phyloP scores from a whole-genome alignment of 257 asterid genomes.

The Solanum clarkiae region DNA sequence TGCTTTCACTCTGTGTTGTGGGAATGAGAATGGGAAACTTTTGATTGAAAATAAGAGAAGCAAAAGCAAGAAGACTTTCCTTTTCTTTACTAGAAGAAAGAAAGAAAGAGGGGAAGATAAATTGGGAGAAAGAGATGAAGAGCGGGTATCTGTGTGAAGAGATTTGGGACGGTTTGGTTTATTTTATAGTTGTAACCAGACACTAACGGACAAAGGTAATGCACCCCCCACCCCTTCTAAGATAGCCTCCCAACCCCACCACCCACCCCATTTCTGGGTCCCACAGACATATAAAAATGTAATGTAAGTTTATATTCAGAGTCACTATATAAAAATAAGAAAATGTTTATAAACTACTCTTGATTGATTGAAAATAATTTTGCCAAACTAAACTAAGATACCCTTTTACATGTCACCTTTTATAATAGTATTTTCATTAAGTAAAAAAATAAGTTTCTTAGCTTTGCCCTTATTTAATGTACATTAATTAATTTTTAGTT shows the following conservation, averaged over 20 bases:
- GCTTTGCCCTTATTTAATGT: too few species aligned
- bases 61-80: background rate
- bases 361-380: background rate
- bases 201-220: slow-evolving; percentile 33
- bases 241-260: background rate
- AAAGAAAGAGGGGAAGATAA: background rate
- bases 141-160: slow-evolving; percentile 13
- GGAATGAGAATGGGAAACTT: background rate
- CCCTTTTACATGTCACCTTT: too few species aligned
- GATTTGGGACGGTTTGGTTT: slow-evolving; percentile 30
- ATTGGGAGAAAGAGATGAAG: slow-evolving; percentile 4
- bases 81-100: background rate
- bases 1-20: background rate
- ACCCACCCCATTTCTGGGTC: background rate
- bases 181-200: slow-evolving; percentile 46
- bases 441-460: too few species aligned
- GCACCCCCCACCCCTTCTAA: background rate
- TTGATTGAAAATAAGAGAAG: background rate
- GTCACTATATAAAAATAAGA: background rate
- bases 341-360: background rate
- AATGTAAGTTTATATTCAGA: background rate
- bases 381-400: background rate
- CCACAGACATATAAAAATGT: background rate
- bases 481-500: too few species aligned
- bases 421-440: too few species aligned